Evolutionary conservation across 2,329 filamentous ascomycete genomes (phyloP), one percentile per base, ranked within the genome.

Genomic region (Aspergillus tubingensis): DNA sequence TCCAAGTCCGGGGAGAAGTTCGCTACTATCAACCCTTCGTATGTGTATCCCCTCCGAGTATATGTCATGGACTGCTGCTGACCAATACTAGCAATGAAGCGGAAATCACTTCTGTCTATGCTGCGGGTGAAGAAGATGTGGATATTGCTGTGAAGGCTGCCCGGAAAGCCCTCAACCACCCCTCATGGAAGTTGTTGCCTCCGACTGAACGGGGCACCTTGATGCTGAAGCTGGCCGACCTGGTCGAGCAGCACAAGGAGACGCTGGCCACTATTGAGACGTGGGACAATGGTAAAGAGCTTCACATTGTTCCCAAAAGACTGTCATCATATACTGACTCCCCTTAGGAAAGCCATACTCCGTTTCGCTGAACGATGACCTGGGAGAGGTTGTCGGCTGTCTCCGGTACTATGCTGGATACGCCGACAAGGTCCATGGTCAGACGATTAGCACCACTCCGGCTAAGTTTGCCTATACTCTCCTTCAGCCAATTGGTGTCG

Each of bases 401-500:
- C 78, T 97, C 72, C 87, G 92, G 78, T 97, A 94, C 82, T 95
- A 93, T 71, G 92, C 85, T 72, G 92, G 92, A 63, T 96, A 90
- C 88, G 91, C 92, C 71, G 92, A 96, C 83, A 96, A 96, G 87
- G 88, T 95, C 67, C 84, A 88, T 78, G 92, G 92, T 78, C 92
- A 93, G 83, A 91, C 92, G 59, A 88, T 95, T 48, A 62, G 66
- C 60, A 74, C 73, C 58, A 71, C 68, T 2, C 68, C 68, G 15
- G 88, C 91, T 67, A 91, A 88, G 77, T 92, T 96, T 81, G 89
- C 91, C 81, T 96, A 95, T 82, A 92, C 91, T 65, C 82, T 85
- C 71, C 86, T 87, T 67, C 91, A 96, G 83, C 91, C 92, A 8
- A 81, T 88, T 65, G 90, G 90, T 77, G 89, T 92, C 61, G 92